phyloP scores from a whole-genome alignment of 768 basidiomycete genomes.

The Punctularia strigosozonata region DNA sequence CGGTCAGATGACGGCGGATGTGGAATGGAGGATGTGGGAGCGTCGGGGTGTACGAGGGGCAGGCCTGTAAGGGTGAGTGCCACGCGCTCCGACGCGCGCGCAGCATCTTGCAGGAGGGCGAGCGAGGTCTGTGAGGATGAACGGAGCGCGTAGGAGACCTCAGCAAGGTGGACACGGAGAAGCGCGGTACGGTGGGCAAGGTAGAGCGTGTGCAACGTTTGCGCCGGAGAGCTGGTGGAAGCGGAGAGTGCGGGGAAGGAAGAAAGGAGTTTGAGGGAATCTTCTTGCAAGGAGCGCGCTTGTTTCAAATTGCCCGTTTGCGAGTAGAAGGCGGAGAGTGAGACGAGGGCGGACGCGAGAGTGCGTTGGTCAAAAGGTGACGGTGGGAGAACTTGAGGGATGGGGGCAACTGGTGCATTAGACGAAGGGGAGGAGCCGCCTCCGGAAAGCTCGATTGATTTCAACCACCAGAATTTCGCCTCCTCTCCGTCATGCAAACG shows the following conservation, averaged over 20 bases:
- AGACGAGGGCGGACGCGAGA: constrained; percentile 47
- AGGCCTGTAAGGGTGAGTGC: constrained; percentile 39
- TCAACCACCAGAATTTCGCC: constrained; percentile 60
- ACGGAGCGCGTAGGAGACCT: constrained; percentile 47
- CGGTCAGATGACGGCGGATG: constrained; percentile 22
- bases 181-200: constrained; percentile 67
- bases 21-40: constrained; percentile 20
- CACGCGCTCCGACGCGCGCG: constrained; percentile 57
- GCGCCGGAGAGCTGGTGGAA: constrained; percentile 37
- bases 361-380: constrained; percentile 57
- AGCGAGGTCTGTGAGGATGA: constrained; percentile 28
- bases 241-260: constrained; percentile 35
- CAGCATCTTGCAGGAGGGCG: constrained; percentile 46
- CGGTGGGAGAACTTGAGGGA: constrained; percentile 25
- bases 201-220: constrained; percentile 52
- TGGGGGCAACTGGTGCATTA: constrained; percentile 5
- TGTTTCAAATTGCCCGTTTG: constrained; percentile 40
- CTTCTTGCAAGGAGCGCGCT: constrained; percentile 47
- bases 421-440: constrained; percentile 14
- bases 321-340: constrained; percentile 63
- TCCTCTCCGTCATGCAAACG: constrained; percentile 39
- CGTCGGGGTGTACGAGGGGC: constrained; percentile 21
- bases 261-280: constrained; percentile 41
- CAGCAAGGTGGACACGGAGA: constrained; percentile 60
- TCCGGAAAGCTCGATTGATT: constrained; percentile 36